Evolutionary conservation across 768 basidiomycete species (phyloP), one percentile per base, ranked within the genome.

Genomic region (Crepidotus variabilis): DNA sequence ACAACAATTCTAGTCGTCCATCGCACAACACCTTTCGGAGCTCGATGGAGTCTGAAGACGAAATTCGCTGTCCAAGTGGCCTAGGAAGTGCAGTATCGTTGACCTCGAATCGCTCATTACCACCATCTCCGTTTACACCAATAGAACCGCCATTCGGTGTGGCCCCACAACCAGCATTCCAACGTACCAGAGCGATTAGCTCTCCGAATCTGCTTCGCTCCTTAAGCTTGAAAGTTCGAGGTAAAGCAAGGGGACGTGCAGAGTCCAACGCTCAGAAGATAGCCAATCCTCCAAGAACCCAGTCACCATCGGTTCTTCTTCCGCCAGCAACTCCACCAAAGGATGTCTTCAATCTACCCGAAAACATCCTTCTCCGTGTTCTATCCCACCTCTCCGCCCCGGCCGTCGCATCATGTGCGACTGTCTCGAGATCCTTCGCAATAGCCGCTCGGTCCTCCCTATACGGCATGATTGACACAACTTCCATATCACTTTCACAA

Each of bases 11-110:
- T 23, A 35, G 14, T n/a, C 45, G 22, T 55, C 60, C n/a, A 28
- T 52, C 49, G 50, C 51, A 6, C 57, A 51, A 20, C 59, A 60
- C 20, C 51, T 18, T 47, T 55, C 60, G 33, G 34, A 46, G n/a
- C 64, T 65, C 46, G 54, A 56, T 32, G 35, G 54, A 32, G 58
- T 61, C 46, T 57, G 67, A 68, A n/a, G 75, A 76, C 48, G 77
- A 79, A 32, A 79, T 79, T 52, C 75, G 78, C 23, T 61, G 74
- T 46, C 78, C 78, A 6, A 79, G 78, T 61, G 78, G 77, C 5
- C 63, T 79, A 11, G 78, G 78, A 21, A 70, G 74, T 32, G 65
- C 74, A 6, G 69, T 66, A 0, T 74, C 77, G 1, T 61, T 75
- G 16, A 65, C 63, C 0, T 76, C 75, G 5, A 67, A 71, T 33